Percentiles rank a stretch among this genome's conserved stretches.
These are phyloP conservation scores for Crassisporium funariophilum DNA, from an alignment of 768 basidiomycete species.

Conservation along the genomic window DNA sequence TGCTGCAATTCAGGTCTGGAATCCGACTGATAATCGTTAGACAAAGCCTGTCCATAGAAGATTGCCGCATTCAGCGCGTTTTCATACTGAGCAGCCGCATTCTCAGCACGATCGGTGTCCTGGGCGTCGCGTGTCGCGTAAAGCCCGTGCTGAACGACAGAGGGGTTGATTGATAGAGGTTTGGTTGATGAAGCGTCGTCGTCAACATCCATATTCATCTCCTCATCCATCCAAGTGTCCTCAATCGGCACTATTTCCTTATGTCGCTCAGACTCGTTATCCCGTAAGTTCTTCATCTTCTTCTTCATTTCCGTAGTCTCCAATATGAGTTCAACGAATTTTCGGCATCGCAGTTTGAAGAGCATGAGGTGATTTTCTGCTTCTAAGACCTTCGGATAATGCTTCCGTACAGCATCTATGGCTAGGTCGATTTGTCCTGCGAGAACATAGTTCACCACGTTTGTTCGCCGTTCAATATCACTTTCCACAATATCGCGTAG, in stretches of 20 bases:
- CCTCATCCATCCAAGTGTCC: conserved; percentile 42
- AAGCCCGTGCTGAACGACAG: background rate
- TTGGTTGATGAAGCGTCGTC: conserved; percentile 35
- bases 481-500: conserved; percentile 36
- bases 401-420: conserved; percentile 51
- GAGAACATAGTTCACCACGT: conserved; percentile 68
- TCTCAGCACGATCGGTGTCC: conserved; percentile 9
- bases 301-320: conserved; percentile 72
- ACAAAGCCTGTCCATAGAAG: conserved; percentile 71
- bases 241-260: conserved; percentile 12
- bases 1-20: conserved; percentile 62
- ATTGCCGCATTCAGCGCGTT: conserved; percentile 66
- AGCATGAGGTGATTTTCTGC: conserved; percentile 69
- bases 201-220: conserved; percentile 66
- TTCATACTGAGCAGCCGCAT: conserved; percentile 45
- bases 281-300: conserved; percentile 45
- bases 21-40: conserved; percentile 68
- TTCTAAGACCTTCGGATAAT: conserved; percentile 67
- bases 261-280: conserved; percentile 26
- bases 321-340: conserved; percentile 82
- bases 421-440: conserved; percentile 74
- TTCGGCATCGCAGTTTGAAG: conserved; percentile 84
- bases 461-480: conserved; percentile 69
- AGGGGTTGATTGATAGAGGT: conserved; percentile 7
- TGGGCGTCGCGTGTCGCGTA: background rate